Percentiles rank a stretch among this genome's conserved stretches.
phyloP scores from a whole-genome alignment of 2,329 filamentous ascomycete species.

The Cladophialophora psammophila region DNA sequence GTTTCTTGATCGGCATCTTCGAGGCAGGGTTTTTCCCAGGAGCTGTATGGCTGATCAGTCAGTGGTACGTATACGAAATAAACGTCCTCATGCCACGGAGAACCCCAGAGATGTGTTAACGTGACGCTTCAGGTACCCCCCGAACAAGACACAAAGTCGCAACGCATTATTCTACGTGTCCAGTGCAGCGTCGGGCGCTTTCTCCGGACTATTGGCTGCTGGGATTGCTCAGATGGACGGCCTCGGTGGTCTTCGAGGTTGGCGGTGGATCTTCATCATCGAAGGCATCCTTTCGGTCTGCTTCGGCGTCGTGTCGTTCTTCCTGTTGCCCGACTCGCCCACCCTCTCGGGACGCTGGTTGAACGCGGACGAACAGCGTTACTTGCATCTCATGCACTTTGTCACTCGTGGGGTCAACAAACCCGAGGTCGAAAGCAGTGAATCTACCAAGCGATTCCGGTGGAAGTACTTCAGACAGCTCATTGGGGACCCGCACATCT shows the following conservation, averaged over 20 bases:
- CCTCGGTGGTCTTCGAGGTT: constrained; percentile 53
- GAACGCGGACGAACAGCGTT: background rate
- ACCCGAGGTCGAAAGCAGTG: no score
- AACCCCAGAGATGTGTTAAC: no score
- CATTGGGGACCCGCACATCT: constrained; percentile 44
- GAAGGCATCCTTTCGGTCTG: constrained; percentile 56
- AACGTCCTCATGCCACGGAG: no score
- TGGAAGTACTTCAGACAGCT: constrained; percentile 45
- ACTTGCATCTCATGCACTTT: background rate
- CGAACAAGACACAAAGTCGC: no score
- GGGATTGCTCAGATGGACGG: constrained; percentile 61
- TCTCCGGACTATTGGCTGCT: constrained; percentile 60
- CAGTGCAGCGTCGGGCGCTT: constrained; percentile 58
- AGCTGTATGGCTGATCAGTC: constrained; percentile 15
- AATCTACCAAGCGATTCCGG: background rate
- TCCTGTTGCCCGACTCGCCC: constrained; percentile 56
- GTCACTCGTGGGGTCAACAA: no score
- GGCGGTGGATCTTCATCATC: constrained; percentile 63
- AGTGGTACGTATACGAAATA: background rate
- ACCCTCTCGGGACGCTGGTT: constrained; percentile 40
- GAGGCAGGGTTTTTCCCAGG: constrained; percentile 50
- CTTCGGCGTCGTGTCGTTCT: constrained; percentile 51
- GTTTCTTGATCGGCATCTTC: constrained; percentile 44
- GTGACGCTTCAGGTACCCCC: no score
- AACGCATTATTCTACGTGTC: constrained; percentile 51